Evolutionary conservation across 371 early-diverging fungal genomes (phyloP), one percentile per base, ranked within the genome.

Genomic region (Mortierella sp.): DNA sequence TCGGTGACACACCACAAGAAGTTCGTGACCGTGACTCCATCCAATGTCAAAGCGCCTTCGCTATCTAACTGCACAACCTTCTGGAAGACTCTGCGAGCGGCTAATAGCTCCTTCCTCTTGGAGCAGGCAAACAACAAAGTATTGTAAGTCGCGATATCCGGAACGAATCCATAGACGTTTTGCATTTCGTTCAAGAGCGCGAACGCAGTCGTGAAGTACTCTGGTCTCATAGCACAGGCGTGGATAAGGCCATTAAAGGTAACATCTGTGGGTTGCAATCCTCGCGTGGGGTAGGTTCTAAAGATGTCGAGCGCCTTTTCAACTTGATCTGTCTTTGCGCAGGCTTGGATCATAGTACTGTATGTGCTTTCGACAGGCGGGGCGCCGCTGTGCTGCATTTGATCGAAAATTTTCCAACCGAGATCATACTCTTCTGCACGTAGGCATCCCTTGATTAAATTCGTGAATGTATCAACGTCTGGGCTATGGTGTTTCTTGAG

Each of bases 381-480:
- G 47, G 90, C 91, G 30, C 94, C 90, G 35, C 95, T 92, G 37
- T 89, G 86, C 59, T 95, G 90, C 95, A 98, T 93, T 68, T 94
- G 87, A 76, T 96, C 93, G 87, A 96, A 98, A n/a, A 94, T 88
- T 37, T 89, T 88, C 98, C 98, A 98, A 11, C 97, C 97, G 3
- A 93, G 90, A 20, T 90, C 84, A 14, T 91, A 81, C 58, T 95
- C 90, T 22, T 88, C 85, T 12, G 87, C 79, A 51, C 90, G 86
- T n/a, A 96, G 72, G 68, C 96, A 98, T 26, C 96, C 95, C 68
- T 93, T 90, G 64, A 98, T 94, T 6, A 98, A 83, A 40, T 80
- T 92, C 24, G 95, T 92, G 85, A 92, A 96, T 26, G 95, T 89
- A 5, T 90, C 89, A 70, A 90, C 81, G 69, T 87, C 85, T 26